Base-by-base conservation (phyloP, 2,329 filamentous ascomycete genomes). In the Claviceps spartinae region DNA sequence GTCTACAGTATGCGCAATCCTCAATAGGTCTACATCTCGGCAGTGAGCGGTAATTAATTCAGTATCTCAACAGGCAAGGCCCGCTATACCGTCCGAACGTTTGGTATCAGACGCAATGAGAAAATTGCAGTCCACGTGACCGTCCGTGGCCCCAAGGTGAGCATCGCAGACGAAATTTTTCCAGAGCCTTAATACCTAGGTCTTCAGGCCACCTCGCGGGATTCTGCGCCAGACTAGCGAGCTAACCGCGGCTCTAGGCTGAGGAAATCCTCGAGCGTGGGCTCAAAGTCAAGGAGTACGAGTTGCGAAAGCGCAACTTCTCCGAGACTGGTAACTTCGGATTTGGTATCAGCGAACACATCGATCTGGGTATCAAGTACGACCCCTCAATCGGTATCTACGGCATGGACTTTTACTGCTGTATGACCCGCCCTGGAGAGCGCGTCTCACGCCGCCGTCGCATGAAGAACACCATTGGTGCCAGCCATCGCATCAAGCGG, bases 261-360 rank as follows among this genome's bases (percentile, higher is more conserved):
- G 93, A 98, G 83, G 93, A 98, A 79, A 98, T 98, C 69, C 86
- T 98, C 71, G 93, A 98, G 88, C 91, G 93, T 83, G 93, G 93
- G 73, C 86, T 98, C 73, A 98, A 98, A 86, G 93, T 98, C 84
- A 98, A 98, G 89, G 93, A 98, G 79, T 98, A 98, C 81, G 93
- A 98, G 77, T 82, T 98, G 68, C 86, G 88, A 78, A 95, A 93
- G 84, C 86, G 87, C 77, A 98, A 98, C 88, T 98, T 98, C 86
- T 91, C 85, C 71, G 88, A 95, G 83, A 97, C 91, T 63, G 93
- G 93, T 73, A 95, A 96, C 86, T 98, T 98, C 73, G 93, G 93
- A 66, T 98, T 98, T 83, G 93, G 93, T 81, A 98, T 98, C 81
- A 89, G 82, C 79, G 93, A 98, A 81, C 93, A 98, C 86, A 98